Conservation (phyloP, 768 basidiomycete genomes). For the Lactarius indigo region DNA sequence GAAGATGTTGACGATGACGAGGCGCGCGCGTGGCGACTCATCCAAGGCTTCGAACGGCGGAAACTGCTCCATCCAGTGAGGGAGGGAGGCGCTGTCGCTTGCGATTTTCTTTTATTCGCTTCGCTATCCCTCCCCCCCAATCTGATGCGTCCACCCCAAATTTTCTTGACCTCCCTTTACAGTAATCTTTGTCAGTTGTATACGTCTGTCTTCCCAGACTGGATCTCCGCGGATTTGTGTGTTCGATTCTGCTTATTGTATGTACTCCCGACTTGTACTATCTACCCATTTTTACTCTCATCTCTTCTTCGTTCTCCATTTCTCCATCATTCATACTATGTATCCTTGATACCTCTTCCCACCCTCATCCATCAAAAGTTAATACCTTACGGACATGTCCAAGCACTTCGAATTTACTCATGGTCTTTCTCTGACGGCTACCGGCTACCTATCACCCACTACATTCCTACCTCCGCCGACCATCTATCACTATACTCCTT, state of each 20-base stretch:
- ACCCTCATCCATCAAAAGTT: not conserved
- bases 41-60: slow-evolving; percentile 2
- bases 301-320: not conserved
- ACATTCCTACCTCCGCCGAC: not conserved
- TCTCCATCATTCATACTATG: not conserved
- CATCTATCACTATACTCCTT: not conserved
- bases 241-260: not conserved
- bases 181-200: not conserved
- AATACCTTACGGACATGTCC: not conserved
- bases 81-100: not conserved
- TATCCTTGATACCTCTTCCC: not conserved
- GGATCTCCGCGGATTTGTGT: not conserved
- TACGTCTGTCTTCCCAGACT: not conserved
- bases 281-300: not conserved
- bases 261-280: not conserved
- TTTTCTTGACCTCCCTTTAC: not conserved
- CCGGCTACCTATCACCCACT: not conserved
- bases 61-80: slow-evolving; percentile 18
- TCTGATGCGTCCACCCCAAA: not conserved
- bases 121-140: not conserved
- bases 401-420: not conserved
- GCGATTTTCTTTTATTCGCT: not conserved
- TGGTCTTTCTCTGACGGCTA: not conserved
- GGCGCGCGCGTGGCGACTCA: slow-evolving; percentile 17
- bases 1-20: not conserved